These are phyloP conservation scores for Cotoneaster glaucophyllus DNA, from an alignment of 306 rosid species.

Conservation along the genomic window DNA sequence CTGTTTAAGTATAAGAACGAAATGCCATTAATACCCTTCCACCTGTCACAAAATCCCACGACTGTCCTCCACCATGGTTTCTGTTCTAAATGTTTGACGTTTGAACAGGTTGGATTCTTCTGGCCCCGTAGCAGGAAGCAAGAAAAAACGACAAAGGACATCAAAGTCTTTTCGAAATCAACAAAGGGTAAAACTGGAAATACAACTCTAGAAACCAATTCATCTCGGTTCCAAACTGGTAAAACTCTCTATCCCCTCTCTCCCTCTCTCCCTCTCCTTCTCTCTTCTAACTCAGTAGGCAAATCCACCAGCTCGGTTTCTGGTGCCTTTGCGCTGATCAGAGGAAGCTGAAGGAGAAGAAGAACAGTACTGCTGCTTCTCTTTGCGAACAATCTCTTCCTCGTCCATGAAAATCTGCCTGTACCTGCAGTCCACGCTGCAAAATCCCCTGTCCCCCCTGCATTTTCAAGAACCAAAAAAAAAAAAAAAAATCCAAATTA, in stretches of 20 bases:
- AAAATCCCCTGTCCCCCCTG: slow-evolving; percentile 87
- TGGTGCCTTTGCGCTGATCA: slow-evolving; percentile 36
- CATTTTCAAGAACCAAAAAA: neutral
- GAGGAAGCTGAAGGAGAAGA: slow-evolving; percentile 34
- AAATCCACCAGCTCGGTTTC: slow-evolving; percentile 36
- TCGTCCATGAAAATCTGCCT: slow-evolving; percentile 85
- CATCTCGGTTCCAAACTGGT: neutral
- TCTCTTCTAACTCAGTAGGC: slow-evolving; percentile 23
- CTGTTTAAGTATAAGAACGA: neutral
- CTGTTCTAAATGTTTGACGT: neutral
- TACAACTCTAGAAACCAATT: neutral
- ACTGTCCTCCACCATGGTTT: neutral
- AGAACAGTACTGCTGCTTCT: slow-evolving; percentile 34
- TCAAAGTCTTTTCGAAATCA: slow-evolving; percentile 27
- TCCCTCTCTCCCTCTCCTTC: neutral
- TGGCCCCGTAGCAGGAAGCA: slow-evolving; percentile 66
- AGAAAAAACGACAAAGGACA: slow-evolving; percentile 18
- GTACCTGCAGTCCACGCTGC: slow-evolving; percentile 91
- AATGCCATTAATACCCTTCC: slow-evolving; percentile 27
- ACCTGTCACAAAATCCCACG: slow-evolving; percentile 2
- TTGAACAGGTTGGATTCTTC: slow-evolving; percentile 29
- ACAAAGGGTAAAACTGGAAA: slow-evolving; percentile 32
- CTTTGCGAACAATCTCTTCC: slow-evolving; percentile 44
- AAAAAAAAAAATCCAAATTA: neutral
- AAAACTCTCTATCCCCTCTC: neutral